Evolutionary conservation across 805 yeast genomes (phyloP).

Genomic region (Kazachstania bromeliacearum): DNA sequence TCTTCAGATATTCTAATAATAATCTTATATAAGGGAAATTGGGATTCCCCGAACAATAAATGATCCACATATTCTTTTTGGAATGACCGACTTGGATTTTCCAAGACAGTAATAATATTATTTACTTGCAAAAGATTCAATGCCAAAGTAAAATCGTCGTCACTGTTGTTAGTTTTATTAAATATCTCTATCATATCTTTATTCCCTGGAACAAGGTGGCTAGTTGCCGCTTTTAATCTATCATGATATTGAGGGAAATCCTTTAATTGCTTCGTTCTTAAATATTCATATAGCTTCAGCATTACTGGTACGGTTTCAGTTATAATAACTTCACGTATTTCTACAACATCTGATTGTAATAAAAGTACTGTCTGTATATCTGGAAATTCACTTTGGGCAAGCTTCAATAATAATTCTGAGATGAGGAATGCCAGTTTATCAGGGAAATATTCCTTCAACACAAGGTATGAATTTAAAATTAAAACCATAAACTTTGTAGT

Average conservation of each 20-base stretch:
- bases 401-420: conserved; percentile 6
- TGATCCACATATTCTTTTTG: conserved; percentile 57
- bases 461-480: not conserved
- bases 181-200: conserved; percentile 3
- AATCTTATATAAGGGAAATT: conserved; percentile 40
- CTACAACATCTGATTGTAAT: conserved; percentile 7
- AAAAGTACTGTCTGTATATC: conserved; percentile 10
- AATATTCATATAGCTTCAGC: conserved; percentile 6
- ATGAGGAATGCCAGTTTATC: conserved; percentile 9
- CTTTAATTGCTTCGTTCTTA: conserved; percentile 8
- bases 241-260: conserved; percentile 9
- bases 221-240: conserved; percentile 1
- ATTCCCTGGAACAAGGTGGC: conserved; percentile 3
- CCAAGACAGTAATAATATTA: conserved; percentile 46
- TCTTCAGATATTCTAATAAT: conserved; percentile 28
- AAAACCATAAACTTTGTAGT: conserved; percentile 4
- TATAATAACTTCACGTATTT: conserved; percentile 6
- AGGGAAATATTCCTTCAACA: conserved; percentile 4
- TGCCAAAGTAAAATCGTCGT: conserved; percentile 6
- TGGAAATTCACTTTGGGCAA: conserved; percentile 10
- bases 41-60: conserved; percentile 47
- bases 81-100: conserved; percentile 49
- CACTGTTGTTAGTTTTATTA: conserved; percentile 8
- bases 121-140: conserved; percentile 37
- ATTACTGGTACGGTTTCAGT: conserved; percentile 11